Conservation (phyloP, 331 rosid genomes). For the Acacia concinna region DNA sequence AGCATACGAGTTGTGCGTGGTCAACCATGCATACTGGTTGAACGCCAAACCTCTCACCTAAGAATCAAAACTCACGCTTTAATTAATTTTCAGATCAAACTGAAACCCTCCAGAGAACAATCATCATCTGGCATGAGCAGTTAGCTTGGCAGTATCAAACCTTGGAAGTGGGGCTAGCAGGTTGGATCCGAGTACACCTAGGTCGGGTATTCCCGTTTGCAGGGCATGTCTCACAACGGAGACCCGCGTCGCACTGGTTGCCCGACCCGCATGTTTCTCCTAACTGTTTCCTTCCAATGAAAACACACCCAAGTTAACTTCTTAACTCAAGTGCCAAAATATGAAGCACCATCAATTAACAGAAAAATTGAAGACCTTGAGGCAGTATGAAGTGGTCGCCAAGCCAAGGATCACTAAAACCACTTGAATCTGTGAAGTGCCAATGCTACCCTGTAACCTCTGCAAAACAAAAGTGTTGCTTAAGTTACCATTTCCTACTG, state of each 20-base stretch:
- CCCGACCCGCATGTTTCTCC: slow-evolving; percentile 72
- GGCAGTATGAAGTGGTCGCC: slow-evolving; percentile 31
- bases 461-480: slow-evolving; percentile 18
- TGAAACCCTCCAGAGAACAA: neutral
- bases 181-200: slow-evolving; percentile 67
- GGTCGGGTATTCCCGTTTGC: slow-evolving; percentile 74
- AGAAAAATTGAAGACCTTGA: slow-evolving; percentile 41
- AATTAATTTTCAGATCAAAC: neutral
- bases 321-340: neutral
- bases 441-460: slow-evolving; percentile 13
- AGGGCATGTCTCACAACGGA: slow-evolving; percentile 53
- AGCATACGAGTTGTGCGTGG: slow-evolving; percentile 76
- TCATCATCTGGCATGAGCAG: neutral
- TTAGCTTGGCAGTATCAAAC: slow-evolving; percentile 2
- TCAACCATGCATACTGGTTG: slow-evolving; percentile 71
- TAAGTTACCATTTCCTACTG: neutral
- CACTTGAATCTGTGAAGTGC: slow-evolving; percentile 24
- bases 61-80: neutral
- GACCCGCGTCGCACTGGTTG: slow-evolving; percentile 55
- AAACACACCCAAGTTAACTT: neutral
- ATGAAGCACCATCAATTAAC: neutral
- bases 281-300: slow-evolving; percentile 31
- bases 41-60: slow-evolving; percentile 70
- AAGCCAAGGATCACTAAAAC: slow-evolving; percentile 44
- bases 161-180: slow-evolving; percentile 55